Evolutionary conservation across 352 stramenopile species (phyloP), one percentile per base, ranked within the genome.

Genomic region (Phytophthora pseudosyringae): DNA sequence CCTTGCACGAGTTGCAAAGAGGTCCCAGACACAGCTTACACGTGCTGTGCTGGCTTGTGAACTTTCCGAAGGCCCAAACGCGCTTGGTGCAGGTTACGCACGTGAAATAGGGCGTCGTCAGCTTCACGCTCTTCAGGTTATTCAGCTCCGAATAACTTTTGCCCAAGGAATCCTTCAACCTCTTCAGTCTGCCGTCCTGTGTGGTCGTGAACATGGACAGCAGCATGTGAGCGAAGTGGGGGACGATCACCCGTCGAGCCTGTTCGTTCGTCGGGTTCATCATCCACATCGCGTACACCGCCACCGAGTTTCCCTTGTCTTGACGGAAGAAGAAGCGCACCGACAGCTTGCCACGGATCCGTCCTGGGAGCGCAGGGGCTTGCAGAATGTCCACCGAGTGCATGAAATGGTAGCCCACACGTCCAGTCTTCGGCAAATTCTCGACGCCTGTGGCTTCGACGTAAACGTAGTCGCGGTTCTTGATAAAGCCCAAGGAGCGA

Each of bases 401-500:
- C 49, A 81, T 64, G 6, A 73, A 36, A 39, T 81, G 70, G 59
- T 81, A 82, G 28, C 77, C 77, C 6, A 86, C 63, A 28, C 60
- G 71, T 25, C 78, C 63, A 41, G 51, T 69, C 52, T 59, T 71
- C 2, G 53, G 18, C 0, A 79, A 56, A 1, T 49, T 36, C 3
- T 70, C 71, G 32, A 83, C 46, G 1, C 80, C 80, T 3, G 68
- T 78, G 31, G 73, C 64, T 48, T 89, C 70, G 44, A 86, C 59
- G 57, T 78, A 86, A 40, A 86, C 75, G 40, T 79, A 74, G 64
- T 89, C 80, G 29, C 80, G 80, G 48, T 74, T 71, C 61, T 68
- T 68, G 50, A 71, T 59, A 7, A 67, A 57, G 0, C 59, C 45
- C 28, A 61, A 60, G 28, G 55, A 64, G 11, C 57, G 53, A 8